Base-by-base conservation (phyloP, 179 eudicot species). In the Actinidia chinensis region DNA sequence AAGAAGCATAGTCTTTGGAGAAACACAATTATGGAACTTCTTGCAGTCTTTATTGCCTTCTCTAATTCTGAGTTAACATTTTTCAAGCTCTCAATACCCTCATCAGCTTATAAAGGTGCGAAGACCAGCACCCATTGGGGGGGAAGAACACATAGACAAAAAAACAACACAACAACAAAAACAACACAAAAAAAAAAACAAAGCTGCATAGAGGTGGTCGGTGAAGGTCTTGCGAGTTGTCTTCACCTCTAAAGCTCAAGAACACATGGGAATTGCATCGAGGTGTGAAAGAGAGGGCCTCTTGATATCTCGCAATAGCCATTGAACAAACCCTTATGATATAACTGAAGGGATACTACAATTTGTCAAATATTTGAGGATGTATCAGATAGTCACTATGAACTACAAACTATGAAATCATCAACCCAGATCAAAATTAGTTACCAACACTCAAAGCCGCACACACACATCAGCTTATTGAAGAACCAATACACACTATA, bases 1-100 rank as follows among this genome's bases (percentile, higher is more conserved):
- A 77, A 68, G 48, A 33, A 14, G 74, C 79, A 22, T 67, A 77
- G 22, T 68, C 23, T 17, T 68, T 18, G 1, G 79, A 77, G 8
- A 77, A 77, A 52, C n/a, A 77, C 55, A 52, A 77, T 58, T 51
- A 77, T 67, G 14, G 79, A 63, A 6, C 52, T 69, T 13, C 17
- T 33, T 8, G 79, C 55, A 11, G 20, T 8, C 59, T 36, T 44
- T 20, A 69, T 78, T 56, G 61, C 80, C 6, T 17, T 59, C 15
- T 55, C 10, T 8, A 78, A 11, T 56, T 14, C 66, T 3, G 43
- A 47, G 1, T 43, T 8, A 8, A 69, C 18, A n/a, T 59, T 33
- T 23, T 44, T 68, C 28, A 68, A 68, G 17, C 56, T 44, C 7
- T 58, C 17, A 15, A 56, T 44, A 1, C 14, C 75, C 1, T 70